These are phyloP conservation scores for Dryas alaskensis DNA, from an alignment of 306 rosid species.

Conservation along the genomic window DNA sequence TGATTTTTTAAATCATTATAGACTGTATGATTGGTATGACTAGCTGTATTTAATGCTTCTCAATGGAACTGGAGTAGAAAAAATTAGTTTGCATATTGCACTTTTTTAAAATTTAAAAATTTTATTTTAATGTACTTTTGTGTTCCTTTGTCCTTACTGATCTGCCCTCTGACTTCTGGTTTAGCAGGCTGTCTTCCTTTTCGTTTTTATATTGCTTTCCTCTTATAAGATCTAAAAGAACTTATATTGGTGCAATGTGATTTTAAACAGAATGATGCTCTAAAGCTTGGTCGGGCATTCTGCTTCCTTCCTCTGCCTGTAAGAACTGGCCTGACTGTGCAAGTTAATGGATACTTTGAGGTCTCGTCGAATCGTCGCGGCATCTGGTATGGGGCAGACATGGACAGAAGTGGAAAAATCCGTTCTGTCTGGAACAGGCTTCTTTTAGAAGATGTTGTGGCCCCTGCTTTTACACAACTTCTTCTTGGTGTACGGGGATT, in stretches of 20 bases:
- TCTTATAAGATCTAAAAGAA: constrained; percentile 21
- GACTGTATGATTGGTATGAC: too few relatives aligned
- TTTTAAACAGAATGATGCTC: constrained; percentile 61
- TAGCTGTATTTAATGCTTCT: too few relatives aligned
- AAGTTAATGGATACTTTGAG: constrained; percentile 96
- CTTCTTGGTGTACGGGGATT: constrained; percentile 61
- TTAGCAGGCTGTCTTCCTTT: too few relatives aligned
- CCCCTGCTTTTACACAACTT: constrained; percentile 73
- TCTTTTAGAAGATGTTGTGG: constrained; percentile 83
- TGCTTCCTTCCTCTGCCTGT: constrained; percentile 97
- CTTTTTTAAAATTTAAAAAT: too few relatives aligned
- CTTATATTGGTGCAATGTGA: constrained; percentile 36
- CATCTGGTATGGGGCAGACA: constrained; percentile 98
- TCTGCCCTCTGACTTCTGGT: too few relatives aligned
- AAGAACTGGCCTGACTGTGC: constrained; percentile 83
- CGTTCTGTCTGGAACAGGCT: constrained; percentile 95
- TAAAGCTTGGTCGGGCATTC: constrained; percentile 82
- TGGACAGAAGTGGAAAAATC: constrained; percentile 96
- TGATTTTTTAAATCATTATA: too few relatives aligned
- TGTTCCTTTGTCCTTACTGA: too few relatives aligned
- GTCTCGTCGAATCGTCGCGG: constrained; percentile 98
- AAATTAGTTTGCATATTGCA: too few relatives aligned
- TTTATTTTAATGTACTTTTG: too few relatives aligned
- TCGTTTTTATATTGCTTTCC: background rate
- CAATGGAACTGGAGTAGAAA: too few relatives aligned